These are phyloP conservation scores for Leccinum uliginosum DNA, from an alignment of 768 basidiomycete genomes.

Conservation along the genomic window DNA sequence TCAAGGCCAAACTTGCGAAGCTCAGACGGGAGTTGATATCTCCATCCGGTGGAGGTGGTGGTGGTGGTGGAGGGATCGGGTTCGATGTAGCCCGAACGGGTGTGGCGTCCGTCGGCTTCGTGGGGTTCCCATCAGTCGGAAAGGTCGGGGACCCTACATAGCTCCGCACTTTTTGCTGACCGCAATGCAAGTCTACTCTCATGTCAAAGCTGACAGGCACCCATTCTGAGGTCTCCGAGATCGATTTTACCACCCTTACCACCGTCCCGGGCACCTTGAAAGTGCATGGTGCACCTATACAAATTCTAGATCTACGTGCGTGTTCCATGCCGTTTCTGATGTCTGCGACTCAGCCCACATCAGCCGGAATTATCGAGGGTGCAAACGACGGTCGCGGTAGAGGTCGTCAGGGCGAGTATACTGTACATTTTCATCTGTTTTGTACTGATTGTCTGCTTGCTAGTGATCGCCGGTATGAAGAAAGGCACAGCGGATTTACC, in stretches of 20 bases:
- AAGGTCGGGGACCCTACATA: conserved; percentile 48
- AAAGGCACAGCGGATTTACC: not conserved
- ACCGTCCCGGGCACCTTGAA: conserved; percentile 94
- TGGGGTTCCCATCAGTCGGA: conserved; percentile 91
- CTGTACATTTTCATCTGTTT: conserved; percentile 16
- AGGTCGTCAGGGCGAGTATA: conserved; percentile 80
- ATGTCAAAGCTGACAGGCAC: conserved; percentile 98
- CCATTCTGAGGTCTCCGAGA: conserved; percentile 91
- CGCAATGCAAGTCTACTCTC: conserved; percentile 63
- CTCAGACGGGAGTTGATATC: conserved; percentile 90
- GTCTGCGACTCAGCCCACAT: conserved; percentile 15
- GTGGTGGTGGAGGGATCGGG: conserved; percentile 84
- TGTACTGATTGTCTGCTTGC: conserved; percentile 2
- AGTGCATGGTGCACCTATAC: conserved; percentile 94
- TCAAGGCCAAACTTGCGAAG: conserved; percentile 98
- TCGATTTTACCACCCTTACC: conserved; percentile 95
- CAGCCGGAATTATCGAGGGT: conserved; percentile 97
- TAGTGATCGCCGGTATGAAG: conserved; percentile 73
- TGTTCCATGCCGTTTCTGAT: conserved; percentile 5
- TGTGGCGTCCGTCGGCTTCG: conserved; percentile 94
- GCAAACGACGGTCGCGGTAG: conserved; percentile 94
- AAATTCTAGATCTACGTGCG: conserved; percentile 88
- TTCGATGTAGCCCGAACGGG: conserved; percentile 99
- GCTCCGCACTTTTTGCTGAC: conserved; percentile 6
- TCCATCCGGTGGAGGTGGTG: conserved; percentile 73